Conservation (phyloP, 345 rosid species). For the Citrus unshiu region DNA sequence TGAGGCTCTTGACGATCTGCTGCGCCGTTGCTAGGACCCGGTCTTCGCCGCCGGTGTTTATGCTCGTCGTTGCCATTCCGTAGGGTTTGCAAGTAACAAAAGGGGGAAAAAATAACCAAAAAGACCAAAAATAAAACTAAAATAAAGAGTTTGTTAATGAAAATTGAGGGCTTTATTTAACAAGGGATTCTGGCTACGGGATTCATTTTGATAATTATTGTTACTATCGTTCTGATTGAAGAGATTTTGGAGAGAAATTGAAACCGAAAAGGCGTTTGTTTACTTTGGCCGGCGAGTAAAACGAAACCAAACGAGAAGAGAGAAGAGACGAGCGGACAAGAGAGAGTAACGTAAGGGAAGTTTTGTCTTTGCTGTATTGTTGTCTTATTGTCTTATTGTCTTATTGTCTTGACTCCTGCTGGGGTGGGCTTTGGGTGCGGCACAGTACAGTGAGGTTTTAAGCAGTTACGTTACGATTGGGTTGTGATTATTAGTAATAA, state of each 20-base stretch:
- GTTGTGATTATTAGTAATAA: background rate
- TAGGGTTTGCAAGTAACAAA: background rate
- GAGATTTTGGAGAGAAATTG: background rate
- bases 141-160: background rate
- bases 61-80: slow-evolving; percentile 33
- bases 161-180: background rate
- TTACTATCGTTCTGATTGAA: background rate
- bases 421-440: background rate
- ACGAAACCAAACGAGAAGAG: background rate
- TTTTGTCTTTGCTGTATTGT: background rate
- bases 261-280: background rate
- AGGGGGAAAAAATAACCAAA: background rate
- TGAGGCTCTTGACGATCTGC: slow-evolving; percentile 93
- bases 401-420: background rate
- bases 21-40: slow-evolving; percentile 97
- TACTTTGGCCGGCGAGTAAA: background rate
- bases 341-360: background rate
- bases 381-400: background rate
- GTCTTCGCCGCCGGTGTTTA: slow-evolving; percentile 57
- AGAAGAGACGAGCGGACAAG: background rate
- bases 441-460: background rate
- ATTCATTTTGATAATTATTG: background rate
- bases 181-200: background rate
- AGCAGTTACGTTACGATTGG: background rate
- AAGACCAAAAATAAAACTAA: background rate